Evolutionary conservation across 345 rosid species (phyloP).

Genomic region (Viola odorata): DNA sequence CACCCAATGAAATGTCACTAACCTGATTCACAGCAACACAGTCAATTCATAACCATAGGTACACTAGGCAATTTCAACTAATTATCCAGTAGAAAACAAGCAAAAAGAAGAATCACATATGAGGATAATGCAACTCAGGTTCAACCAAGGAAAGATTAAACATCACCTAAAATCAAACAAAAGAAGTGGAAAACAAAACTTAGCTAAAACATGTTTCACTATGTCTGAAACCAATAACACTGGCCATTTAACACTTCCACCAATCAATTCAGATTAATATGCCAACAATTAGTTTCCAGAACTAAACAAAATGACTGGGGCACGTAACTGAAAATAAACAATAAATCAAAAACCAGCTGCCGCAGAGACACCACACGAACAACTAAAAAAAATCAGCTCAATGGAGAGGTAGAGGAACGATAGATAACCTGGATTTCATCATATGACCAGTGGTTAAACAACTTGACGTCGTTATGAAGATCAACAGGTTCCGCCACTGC

Average conservation of each 20-base stretch:
- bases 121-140: not conserved
- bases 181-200: not conserved
- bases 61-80: too few species aligned
- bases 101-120: too few species aligned
- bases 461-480: slow-evolving; percentile 48
- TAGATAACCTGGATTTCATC: slow-evolving; percentile 58
- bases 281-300: not conserved
- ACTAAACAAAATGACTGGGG: not conserved
- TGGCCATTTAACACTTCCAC: not conserved
- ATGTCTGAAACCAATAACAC: too few species aligned
- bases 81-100: not conserved
- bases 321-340: not conserved
- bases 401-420: not conserved
- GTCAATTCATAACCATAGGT: not conserved
- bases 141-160: not conserved
- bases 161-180: not conserved
- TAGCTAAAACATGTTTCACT: not conserved
- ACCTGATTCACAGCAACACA: slow-evolving; percentile 33
- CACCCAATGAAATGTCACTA: slow-evolving; percentile 56
- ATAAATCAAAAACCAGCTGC: not conserved
- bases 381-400: too few species aligned
- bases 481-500: not conserved
- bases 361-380: too few species aligned
- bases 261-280: not conserved
- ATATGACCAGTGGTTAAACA: slow-evolving; percentile 81